Conservation (phyloP, 108 stramenopile genomes). For the Nitzschia sp. region DNA sequence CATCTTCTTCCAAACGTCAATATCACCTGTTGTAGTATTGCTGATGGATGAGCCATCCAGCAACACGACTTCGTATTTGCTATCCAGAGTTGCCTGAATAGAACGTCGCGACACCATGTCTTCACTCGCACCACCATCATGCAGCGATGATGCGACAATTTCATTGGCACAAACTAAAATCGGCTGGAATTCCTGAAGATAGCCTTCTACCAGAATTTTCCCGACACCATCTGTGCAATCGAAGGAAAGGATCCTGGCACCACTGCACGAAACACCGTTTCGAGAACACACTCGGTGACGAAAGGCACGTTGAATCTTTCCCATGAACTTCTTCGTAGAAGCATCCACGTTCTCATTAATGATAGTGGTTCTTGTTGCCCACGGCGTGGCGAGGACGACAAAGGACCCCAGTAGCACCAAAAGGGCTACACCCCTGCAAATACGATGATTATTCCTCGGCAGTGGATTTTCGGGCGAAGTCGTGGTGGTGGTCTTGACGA, state of each 20-base stretch:
- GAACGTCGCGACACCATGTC: too few relatives aligned
- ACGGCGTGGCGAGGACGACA: too few relatives aligned
- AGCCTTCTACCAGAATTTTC: not conserved
- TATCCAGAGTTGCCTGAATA: not conserved
- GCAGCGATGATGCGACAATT: not conserved
- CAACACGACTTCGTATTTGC: not conserved
- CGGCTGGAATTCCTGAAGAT: not conserved
- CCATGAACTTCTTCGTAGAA: too few relatives aligned
- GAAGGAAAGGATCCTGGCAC: not conserved
- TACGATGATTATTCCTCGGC: too few relatives aligned
- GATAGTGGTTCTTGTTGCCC: too few relatives aligned
- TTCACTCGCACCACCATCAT: not conserved
- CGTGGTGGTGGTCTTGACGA: too few relatives aligned
- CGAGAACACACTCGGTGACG: too few relatives aligned
- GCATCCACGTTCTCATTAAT: too few relatives aligned
- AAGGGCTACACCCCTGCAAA: too few relatives aligned
- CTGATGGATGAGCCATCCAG: not conserved
- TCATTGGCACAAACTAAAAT: not conserved
- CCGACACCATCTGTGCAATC: not conserved
- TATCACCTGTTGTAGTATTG: not conserved
- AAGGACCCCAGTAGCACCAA: too few relatives aligned
- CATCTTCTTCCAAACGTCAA: not conserved
- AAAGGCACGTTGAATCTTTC: too few relatives aligned
- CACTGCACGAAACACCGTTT: not conserved
- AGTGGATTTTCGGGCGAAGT: too few relatives aligned